A percentile compares a stretch with the other conserved stretches of the same genome.
phyloP scores from a whole-genome alignment of 108 stramenopile genomes.

The Aurantiochytrium sp. region DNA sequence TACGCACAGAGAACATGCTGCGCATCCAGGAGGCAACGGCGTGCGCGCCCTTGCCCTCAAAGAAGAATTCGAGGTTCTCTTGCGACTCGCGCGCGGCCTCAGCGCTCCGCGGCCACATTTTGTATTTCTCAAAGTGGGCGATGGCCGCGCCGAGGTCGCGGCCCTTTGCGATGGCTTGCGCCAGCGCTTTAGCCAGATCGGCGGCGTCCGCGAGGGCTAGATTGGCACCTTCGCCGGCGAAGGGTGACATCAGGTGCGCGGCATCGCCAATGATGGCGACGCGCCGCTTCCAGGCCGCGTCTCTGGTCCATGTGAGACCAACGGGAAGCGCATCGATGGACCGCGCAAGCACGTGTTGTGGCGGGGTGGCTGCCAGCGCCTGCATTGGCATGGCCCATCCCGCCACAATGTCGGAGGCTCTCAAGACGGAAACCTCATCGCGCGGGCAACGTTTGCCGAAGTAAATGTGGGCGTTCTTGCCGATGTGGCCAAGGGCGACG shows the following conservation, averaged over 20 bases:
- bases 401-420: background rate
- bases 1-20: background rate
- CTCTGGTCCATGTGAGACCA: background rate
- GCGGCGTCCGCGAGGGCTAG: conserved; percentile 14
- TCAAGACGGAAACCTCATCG: background rate
- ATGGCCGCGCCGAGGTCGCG: background rate
- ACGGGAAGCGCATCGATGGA: background rate
- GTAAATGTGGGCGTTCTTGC: background rate
- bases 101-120: background rate
- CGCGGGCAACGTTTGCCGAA: background rate
- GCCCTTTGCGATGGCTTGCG: background rate
- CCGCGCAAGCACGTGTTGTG: background rate
- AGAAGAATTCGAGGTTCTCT: background rate
- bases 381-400: background rate
- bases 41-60: background rate
- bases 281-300: background rate
- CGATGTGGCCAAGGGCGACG: conserved; percentile 7
- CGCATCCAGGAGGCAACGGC: background rate
- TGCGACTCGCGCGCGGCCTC: background rate
- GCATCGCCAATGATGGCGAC: conserved; percentile 12
- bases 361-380: background rate
- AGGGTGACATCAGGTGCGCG: conserved; percentile 10
- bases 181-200: background rate
- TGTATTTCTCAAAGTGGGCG: background rate
- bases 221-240: background rate